Base-by-base conservation (phyloP, 1,284 basidiomycete species). In the Phaffia rhodozyma region DNA sequence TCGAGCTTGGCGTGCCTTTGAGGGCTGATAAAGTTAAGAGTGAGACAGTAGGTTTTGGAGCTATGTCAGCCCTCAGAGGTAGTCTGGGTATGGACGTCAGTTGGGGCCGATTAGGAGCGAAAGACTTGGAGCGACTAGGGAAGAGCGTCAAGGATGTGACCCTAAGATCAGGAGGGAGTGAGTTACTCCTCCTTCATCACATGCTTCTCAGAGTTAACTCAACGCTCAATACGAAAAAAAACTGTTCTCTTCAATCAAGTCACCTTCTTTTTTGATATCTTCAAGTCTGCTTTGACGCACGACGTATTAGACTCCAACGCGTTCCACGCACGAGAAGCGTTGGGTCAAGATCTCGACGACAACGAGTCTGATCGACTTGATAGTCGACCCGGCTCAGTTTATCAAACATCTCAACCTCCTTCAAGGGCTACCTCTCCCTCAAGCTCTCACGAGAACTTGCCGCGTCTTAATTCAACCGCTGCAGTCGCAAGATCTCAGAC, bases 181-280 rank as follows among this genome's bases (percentile, higher is more conserved):
- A 43, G 62, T 57, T 4, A 5, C 27, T 21, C 9, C 27, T 16
- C 9, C 29, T 7, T 34, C n/a, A 55, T 18, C 3, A 1, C 54
- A 5, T 21, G 6, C 13, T 16, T 43, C 27, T 55, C 23, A 29
- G n/a, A 18, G 1, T 55, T 9, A 3, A 32, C 5, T 9, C 13
- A 34, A 9, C 4, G 18, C 5, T 32, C 18, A 7, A 5, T 9
- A 27, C 27, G 56, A 48, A 48, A 34, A 16, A 48, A 48, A 34
- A 16, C 21, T 3, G n/a, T 23, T 5, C 29, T 4, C 43, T 55
- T 18, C 21, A n/a, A 18, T 9, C 49, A 38, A 63, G 54, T 65
- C 32, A 21, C 43, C 11, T 65, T 65, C 49, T 65, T 65, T 54
- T 65, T 65, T 51, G 63, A 65, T 16, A 57, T 61, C 25, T 29